Evolutionary conservation across 2,329 filamentous ascomycete species (phyloP).

Genomic region (Salinomyces thailandicus): DNA sequence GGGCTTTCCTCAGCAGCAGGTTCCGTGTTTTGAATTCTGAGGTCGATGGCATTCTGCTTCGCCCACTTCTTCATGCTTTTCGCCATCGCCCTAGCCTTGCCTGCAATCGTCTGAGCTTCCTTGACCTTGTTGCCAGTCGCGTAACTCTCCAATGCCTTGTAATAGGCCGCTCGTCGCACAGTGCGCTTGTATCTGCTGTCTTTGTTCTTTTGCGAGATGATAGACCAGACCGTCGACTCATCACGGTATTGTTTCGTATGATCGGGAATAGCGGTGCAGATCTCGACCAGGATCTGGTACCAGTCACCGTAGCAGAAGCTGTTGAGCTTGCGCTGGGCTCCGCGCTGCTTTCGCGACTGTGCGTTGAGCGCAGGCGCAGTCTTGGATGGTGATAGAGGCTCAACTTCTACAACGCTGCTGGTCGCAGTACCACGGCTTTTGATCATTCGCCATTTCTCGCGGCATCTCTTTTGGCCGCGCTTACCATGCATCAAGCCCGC

Average conservation of each 20-base stretch:
- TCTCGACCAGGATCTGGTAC: constrained; percentile 30
- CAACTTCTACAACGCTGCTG: too few species aligned
- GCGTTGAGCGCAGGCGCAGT: constrained; percentile 7
- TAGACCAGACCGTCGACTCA: constrained; percentile 29
- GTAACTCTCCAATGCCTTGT: constrained; percentile 19
- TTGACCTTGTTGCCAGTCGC: background rate
- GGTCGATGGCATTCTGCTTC: background rate
- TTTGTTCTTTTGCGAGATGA: constrained; percentile 18
- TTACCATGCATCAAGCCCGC: constrained; percentile 51
- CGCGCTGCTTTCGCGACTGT: constrained; percentile 8
- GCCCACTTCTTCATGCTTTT: background rate
- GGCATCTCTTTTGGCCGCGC: constrained; percentile 57
- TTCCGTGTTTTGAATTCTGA: background rate
- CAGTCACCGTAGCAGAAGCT: constrained; percentile 34
- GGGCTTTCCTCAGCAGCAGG: background rate
- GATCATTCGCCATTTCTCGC: constrained; percentile 53
- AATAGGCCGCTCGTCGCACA: constrained; percentile 19
- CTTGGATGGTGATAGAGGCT: background rate
- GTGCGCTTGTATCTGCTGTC: constrained; percentile 18
- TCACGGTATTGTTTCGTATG: constrained; percentile 16
- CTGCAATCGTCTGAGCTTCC: constrained; percentile 3
- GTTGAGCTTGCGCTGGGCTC: constrained; percentile 15
- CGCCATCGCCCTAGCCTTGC: constrained; percentile 6
- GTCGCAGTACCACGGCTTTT: constrained; percentile 20
- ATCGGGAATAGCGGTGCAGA: constrained; percentile 18